Evolutionary conservation across 2,329 filamentous ascomycete genomes (phyloP).

Genomic region (Claviceps capensis): DNA sequence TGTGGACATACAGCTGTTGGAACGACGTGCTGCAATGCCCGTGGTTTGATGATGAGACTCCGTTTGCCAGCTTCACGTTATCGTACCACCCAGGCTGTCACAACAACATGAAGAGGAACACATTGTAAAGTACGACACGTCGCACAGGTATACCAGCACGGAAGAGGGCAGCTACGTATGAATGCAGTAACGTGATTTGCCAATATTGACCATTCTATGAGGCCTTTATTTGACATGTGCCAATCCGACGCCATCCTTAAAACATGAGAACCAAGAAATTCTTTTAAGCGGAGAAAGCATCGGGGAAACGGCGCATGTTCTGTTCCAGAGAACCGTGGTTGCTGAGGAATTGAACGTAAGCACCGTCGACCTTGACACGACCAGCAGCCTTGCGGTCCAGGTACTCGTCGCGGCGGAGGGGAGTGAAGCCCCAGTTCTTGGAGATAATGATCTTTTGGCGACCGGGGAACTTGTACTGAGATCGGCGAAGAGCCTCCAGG

Average conservation of each 20-base stretch:
- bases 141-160: not conserved
- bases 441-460: conserved; percentile 99
- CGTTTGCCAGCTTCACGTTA: not conserved
- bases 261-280: conserved; percentile 24
- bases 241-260: conserved; percentile 30
- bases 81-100: not conserved
- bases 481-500: conserved; percentile 96
- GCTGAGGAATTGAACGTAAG: conserved; percentile 97
- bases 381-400: conserved; percentile 87
- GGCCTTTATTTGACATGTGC: conserved; percentile 26
- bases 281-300: conserved; percentile 57
- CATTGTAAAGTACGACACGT: not conserved
- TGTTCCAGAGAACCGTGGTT: conserved; percentile 76
- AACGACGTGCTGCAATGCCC: not conserved
- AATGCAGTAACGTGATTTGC: conserved; percentile 16
- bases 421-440: conserved; percentile 99
- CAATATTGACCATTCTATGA: conserved; percentile 19
- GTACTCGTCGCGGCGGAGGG: conserved; percentile 95
- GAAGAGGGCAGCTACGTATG: not conserved
- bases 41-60: not conserved
- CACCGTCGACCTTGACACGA: conserved; percentile 91
- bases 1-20: not conserved
- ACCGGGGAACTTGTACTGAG: conserved; percentile 99
- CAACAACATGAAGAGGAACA: not conserved
- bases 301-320: conserved; percentile 93